A percentile compares a stretch with the other conserved stretches of the same genome.
These are phyloP conservation scores for Gentiana straminea DNA, from an alignment of 257 asterid species.

Conservation along the genomic window DNA sequence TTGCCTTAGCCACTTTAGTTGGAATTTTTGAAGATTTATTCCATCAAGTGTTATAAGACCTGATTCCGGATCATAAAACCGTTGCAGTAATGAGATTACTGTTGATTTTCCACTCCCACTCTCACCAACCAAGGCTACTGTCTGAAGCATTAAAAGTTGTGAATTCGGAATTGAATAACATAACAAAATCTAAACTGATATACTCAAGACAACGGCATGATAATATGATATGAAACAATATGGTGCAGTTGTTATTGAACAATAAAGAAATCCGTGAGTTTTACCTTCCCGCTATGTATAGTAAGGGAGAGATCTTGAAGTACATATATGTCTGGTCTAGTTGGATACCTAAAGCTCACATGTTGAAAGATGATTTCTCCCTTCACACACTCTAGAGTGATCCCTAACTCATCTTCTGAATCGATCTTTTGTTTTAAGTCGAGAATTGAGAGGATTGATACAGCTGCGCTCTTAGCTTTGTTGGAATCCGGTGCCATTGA, in stretches of 20 bases:
- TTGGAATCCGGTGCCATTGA: constrained; percentile 7
- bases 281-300: constrained; percentile 16
- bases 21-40: too few species aligned
- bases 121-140: too few species aligned
- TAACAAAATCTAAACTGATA: too few species aligned
- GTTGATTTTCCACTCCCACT: too few species aligned
- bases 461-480: constrained; percentile 9
- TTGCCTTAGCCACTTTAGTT: too few species aligned
- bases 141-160: constrained; percentile 53
- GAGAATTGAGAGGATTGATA: too few species aligned
- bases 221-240: too few species aligned
- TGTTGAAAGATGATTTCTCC: neutral
- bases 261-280: neutral
- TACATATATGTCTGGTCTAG: constrained; percentile 6
- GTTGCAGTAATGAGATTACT: too few species aligned
- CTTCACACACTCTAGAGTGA: neutral
- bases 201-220: too few species aligned
- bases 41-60: too few species aligned
- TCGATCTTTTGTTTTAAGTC: neutral
- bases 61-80: neutral
- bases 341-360: constrained; percentile 11
- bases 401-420: constrained; percentile 12
- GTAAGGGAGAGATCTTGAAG: too few species aligned
- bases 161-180: constrained; percentile 8
- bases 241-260: too few species aligned